Evolutionary conservation across 306 rosid species (phyloP).

Genomic region (Acacia melanoxylon): DNA sequence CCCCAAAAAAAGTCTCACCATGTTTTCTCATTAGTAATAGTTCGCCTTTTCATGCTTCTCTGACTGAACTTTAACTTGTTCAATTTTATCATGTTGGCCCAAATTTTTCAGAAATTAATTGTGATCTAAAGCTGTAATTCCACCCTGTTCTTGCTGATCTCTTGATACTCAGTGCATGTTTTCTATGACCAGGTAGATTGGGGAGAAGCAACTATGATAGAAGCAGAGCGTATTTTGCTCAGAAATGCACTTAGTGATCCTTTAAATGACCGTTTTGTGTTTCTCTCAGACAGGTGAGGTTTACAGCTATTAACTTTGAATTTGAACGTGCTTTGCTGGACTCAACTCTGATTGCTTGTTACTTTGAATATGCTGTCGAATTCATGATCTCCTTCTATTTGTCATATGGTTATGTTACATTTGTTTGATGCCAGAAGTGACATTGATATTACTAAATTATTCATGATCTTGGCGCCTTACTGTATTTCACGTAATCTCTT

Average conservation of each 20-base stretch:
- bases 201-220: slow-evolving; percentile 98
- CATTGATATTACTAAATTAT: neutral
- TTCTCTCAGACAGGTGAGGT: slow-evolving; percentile 97
- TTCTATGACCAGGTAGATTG: slow-evolving; percentile 85
- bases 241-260: slow-evolving; percentile 82
- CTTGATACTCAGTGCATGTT: slow-evolving; percentile 31
- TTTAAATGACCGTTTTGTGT: slow-evolving; percentile 85
- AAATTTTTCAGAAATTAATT: neutral
- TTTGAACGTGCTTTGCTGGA: slow-evolving; percentile 22
- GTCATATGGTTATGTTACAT: slow-evolving; percentile 10
- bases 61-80: slow-evolving; percentile 11
- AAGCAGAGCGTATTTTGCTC: slow-evolving; percentile 89
- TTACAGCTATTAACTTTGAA: slow-evolving; percentile 10
- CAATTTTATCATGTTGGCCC: neutral
- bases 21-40: neutral
- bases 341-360: neutral
- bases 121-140: neutral
- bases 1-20: neutral
- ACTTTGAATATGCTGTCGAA: neutral
- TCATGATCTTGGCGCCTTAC: slow-evolving; percentile 42
- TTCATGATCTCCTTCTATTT: neutral
- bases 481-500: slow-evolving; percentile 68
- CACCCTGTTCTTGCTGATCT: slow-evolving; percentile 17
- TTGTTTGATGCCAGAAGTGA: slow-evolving; percentile 16
- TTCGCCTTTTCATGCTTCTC: neutral